Base-by-base conservation (phyloP, 2,329 filamentous ascomycete genomes). In the Arthrinium puccinioides region DNA sequence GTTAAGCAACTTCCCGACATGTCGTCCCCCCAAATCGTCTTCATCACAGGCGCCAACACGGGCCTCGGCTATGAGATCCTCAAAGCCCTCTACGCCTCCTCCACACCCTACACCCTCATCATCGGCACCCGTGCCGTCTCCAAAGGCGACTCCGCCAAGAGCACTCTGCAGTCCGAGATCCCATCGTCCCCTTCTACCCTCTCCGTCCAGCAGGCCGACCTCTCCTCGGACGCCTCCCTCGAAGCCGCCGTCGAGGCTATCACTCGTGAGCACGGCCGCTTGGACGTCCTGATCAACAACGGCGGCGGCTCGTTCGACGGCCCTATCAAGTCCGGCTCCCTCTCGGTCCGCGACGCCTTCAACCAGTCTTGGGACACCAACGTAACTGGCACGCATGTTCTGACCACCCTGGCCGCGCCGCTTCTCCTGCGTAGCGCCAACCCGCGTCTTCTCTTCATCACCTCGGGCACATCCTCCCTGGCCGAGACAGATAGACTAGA, bases 31-130 rank as follows among this genome's bases (percentile, higher is more conserved):
- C n/a, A n/a, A n/a, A n/a, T n/a, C n/a, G n/a, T n/a, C n/a, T n/a
- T n/a, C n/a, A n/a, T n/a, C n/a, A n/a, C n/a, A n/a, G n/a, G n/a
- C n/a, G 76, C 64, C 42, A 81, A 79, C 46, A 78, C 69, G 0
- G 77, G 77, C 13, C 66, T 83, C 15, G 79, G 79, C 3, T 70
- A 67, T 25, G 69, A 82, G 45, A 66, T 63, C 7, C 67, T 79
- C 34, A 76, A 71, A 43, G 68, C 73, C 1, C 58, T 82, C 1
- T 59, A 65, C 30, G 44, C 57, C 9, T 74, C 76, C 0, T 37
- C 43, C 18, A 21, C 51, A 1, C 57, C 56, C 8, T 81, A 80
- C 52, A 61, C 68, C 8, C 64, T 83, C 39, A 50, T 80, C 18
- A 49, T 83, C 4, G 76, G 76, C 21, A 66, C 65, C 26, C 70